A percentile compares a stretch with the other conserved stretches of the same genome.
These are phyloP conservation scores for Tulasnella sp. DNA, from an alignment of 768 basidiomycete genomes.

Conservation along the genomic window DNA sequence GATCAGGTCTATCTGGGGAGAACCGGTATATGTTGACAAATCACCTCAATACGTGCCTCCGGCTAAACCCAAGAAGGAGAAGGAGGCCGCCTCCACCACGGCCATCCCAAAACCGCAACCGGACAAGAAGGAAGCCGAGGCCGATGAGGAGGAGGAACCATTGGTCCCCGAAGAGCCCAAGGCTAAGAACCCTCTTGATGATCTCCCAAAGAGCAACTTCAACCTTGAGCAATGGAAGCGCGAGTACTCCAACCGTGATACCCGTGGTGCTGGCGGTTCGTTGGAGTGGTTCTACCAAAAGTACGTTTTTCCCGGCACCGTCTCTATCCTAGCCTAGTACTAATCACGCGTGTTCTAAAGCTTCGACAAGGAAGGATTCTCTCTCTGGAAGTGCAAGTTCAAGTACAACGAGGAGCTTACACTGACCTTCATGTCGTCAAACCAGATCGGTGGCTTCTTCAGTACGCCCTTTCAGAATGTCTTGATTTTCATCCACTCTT, in stretches of 20 bases:
- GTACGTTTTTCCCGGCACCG: conserved; percentile 45
- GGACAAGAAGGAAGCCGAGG: conserved; percentile 49
- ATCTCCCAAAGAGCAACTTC: conserved; percentile 76
- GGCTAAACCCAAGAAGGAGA: conserved; percentile 44
- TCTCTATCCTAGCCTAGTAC: too few relatives aligned
- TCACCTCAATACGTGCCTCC: conserved; percentile 62
- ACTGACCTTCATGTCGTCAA: conserved; percentile 88
- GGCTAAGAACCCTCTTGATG: conserved; percentile 88
- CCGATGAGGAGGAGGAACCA: conserved; percentile 63
- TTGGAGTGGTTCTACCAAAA: conserved; percentile 97
- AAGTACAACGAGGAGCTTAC: conserved; percentile 96
- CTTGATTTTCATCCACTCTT: too few relatives aligned
- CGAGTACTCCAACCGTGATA: conserved; percentile 98
- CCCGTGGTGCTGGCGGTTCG: conserved; percentile 71
- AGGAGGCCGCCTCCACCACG: background rate
- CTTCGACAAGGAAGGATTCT: conserved; percentile 96
- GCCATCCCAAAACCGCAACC: conserved; percentile 31
- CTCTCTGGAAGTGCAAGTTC: conserved; percentile 95
- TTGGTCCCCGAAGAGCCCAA: conserved; percentile 78
- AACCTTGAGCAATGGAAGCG: conserved; percentile 92
- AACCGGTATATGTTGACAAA: conserved; percentile 61
- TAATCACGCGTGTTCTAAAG: too few relatives aligned
- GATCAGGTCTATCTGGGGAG: conserved; percentile 43
- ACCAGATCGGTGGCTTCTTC: conserved; percentile 96
- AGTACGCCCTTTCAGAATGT: conserved; percentile 30